Percentiles rank a stretch among this genome's conserved stretches.
Evolutionary conservation across 2,329 filamentous ascomycete species (phyloP).

Genomic region (Penicillium rolfsii): DNA sequence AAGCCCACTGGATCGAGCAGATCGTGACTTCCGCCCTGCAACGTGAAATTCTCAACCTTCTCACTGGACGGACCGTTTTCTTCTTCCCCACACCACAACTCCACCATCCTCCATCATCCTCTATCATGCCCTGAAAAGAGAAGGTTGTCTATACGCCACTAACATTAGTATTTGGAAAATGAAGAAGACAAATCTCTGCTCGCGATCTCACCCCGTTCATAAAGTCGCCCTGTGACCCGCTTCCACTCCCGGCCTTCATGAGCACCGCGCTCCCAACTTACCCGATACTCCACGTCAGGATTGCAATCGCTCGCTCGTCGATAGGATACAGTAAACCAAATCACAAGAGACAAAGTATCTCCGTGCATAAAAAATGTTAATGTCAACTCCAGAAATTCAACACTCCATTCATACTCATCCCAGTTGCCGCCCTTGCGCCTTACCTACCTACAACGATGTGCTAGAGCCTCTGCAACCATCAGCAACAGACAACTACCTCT

Average conservation of each 20-base stretch:
- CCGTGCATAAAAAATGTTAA: not conserved
- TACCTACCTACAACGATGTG: not conserved
- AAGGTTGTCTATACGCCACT: not conserved
- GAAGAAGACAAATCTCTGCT: not conserved
- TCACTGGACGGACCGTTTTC: not conserved
- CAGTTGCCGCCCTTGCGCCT: not conserved
- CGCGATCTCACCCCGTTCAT: not conserved
- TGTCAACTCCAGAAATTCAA: not conserved
- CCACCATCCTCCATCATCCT: not conserved
- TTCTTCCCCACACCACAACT: not conserved
- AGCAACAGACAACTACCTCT: not conserved
- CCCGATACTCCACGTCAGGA: conserved; percentile 2
- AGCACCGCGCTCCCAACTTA: not conserved
- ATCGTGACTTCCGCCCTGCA: conserved; percentile 10
- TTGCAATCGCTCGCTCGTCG: not conserved
- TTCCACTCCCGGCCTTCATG: conserved; percentile 4
- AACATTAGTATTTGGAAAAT: too few relatives aligned
- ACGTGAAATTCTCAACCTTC: conserved; percentile 10
- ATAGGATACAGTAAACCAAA: not conserved
- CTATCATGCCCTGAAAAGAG: not conserved
- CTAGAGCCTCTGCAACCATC: not conserved
- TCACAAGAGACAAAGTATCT: not conserved
- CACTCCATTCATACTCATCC: not conserved
- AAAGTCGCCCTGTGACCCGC: not conserved
- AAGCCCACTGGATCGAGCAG: conserved; percentile 13